Base-by-base conservation (phyloP, 306 rosid species). In the Trifolium pratense region DNA sequence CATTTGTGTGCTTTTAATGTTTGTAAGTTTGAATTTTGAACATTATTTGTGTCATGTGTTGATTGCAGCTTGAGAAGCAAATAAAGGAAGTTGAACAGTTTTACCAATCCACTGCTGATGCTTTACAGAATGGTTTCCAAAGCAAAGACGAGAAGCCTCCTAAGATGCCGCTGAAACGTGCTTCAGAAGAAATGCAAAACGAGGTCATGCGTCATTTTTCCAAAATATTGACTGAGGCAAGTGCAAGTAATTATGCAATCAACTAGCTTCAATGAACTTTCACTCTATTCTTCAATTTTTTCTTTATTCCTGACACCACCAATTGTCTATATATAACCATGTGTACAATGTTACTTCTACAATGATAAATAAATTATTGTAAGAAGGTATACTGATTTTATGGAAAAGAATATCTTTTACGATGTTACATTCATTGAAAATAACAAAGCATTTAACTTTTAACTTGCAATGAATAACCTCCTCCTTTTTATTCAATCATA, bases 161-260 rank as follows among this genome's bases (percentile, higher is more conserved):
- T 34, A 90, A 79, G 79, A 90, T 75, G 84, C 87, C 81, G 60
- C 71, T 60, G 29, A 86, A 82, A n/a, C 88, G 88, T 26, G 82
- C 87, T 62, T 76, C 82, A 43, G 84, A 84, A 83, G 82, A 87
- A 84, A 90, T 82, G 91, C 89, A 82, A 69, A 92, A 88, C 76
- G 91, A 88, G 75, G 84, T 87, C 48, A 90, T 88, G 86, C 89
- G 82, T 62, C 91, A 81, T 21, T 90, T 86, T 68, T 81, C 85
- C 25, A 71, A 80, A 15, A 87, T 92, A 66, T 78, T 90, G 70
- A 82, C 71, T 49, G 92, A 92, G 96, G 98, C 79, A 81, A 75
- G 80, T 18, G 21, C 66, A n/a, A 53, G 17, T 49, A 42, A 0
- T 55, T 21, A 5, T 20, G 7, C 5, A 5, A 46, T 20, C 25